These are phyloP conservation scores for Symbiodinium natans DNA, from an alignment of 73 alveolate species.

Conservation along the genomic window DNA sequence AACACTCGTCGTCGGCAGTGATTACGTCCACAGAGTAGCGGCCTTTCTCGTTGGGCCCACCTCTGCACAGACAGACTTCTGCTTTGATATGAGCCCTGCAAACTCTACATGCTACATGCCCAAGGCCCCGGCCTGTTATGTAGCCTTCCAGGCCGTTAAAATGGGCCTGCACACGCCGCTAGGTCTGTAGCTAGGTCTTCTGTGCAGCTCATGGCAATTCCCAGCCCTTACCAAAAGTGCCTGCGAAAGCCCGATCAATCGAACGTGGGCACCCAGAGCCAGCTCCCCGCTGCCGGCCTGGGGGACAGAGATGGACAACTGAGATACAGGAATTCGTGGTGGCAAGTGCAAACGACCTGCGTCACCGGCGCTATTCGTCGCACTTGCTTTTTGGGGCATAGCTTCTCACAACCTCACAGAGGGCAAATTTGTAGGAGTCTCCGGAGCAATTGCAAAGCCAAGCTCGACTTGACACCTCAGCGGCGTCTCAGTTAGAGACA, in stretches of 20 bases:
- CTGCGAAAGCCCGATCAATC: slow-evolving; percentile 55
- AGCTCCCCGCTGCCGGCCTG: slow-evolving; percentile 21
- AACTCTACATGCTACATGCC: not conserved
- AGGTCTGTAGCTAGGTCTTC: not conserved
- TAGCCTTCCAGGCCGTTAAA: slow-evolving; percentile 76
- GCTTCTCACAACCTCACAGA: slow-evolving; percentile 15
- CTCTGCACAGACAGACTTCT: not conserved
- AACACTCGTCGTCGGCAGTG: slow-evolving; percentile 49
- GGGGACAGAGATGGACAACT: not conserved
- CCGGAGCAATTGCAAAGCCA: too few species aligned
- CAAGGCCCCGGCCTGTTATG: slow-evolving; percentile 30
- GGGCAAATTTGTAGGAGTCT: too few species aligned
- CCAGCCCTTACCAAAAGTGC: too few species aligned
- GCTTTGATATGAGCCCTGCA: not conserved
- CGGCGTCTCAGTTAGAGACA: too few species aligned
- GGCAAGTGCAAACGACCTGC: slow-evolving; percentile 2
- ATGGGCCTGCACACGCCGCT: not conserved
- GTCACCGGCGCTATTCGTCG: slow-evolving; percentile 59
- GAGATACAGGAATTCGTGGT: not conserved
- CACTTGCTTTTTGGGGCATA: slow-evolving; percentile 60
- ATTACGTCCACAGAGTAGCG: slow-evolving; percentile 66
- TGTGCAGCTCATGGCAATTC: not conserved
- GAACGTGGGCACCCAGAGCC: slow-evolving; percentile 65
- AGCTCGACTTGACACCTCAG: too few species aligned
- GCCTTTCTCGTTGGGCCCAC: slow-evolving; percentile 79